Conservation (phyloP, 306 rosid species). For the Betula pendula region DNA sequence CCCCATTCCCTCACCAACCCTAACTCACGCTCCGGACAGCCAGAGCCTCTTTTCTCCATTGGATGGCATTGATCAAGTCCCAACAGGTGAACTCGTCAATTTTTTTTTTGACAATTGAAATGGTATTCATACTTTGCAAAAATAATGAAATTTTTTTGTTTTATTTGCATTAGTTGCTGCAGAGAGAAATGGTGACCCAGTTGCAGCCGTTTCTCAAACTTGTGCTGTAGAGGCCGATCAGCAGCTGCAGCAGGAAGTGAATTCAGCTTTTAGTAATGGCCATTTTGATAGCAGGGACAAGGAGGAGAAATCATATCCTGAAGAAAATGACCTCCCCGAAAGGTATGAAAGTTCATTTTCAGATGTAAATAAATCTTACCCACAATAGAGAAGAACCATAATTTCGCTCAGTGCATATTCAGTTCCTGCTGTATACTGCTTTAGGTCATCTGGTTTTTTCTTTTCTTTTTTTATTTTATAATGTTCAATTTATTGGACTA, state of each 20-base stretch:
- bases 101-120: neutral
- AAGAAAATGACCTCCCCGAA: slow-evolving; percentile 39
- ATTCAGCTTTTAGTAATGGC: slow-evolving; percentile 15
- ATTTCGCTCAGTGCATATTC: neutral
- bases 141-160: slow-evolving; percentile 12
- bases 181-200: slow-evolving; percentile 46
- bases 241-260: slow-evolving; percentile 46
- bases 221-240: slow-evolving; percentile 31
- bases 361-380: neutral
- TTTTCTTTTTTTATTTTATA: neutral
- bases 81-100: slow-evolving; percentile 48
- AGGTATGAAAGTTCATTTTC: slow-evolving; percentile 41
- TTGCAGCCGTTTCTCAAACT: neutral
- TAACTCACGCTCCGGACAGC: slow-evolving; percentile 44
- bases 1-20: slow-evolving; percentile 47
- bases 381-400: neutral
- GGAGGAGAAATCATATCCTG: slow-evolving; percentile 36
- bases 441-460: neutral
- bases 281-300: slow-evolving; percentile 12
- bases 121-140: neutral
- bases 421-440: neutral
- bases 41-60: slow-evolving; percentile 42
- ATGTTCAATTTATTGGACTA: neutral
- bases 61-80: slow-evolving; percentile 52
- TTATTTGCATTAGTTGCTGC: slow-evolving; percentile 24